Conservation (phyloP, 371 early-diverging fungal species). For the Lichtheimia hyalospora region DNA sequence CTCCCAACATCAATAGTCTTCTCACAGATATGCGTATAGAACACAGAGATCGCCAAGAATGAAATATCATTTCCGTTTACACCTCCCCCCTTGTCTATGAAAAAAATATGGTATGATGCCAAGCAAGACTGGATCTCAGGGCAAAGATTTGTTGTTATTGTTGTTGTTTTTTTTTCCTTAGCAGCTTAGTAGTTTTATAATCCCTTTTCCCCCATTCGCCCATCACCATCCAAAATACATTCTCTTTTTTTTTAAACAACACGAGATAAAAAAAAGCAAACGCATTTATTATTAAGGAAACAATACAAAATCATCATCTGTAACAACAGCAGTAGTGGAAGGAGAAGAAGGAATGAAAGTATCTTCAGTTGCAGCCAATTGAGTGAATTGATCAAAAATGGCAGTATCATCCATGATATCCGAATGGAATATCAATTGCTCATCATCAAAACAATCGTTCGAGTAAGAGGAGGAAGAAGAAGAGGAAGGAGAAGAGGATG, state of each 20-base stretch:
- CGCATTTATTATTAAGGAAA: conserved; percentile 9
- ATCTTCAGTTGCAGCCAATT: conserved; percentile 2
- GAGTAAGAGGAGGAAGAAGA: too few relatives aligned
- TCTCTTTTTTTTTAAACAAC: too few relatives aligned
- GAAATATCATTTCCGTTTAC: conserved; percentile 1
- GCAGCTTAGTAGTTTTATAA: too few relatives aligned
- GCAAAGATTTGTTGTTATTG: too few relatives aligned
- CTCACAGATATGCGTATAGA: conserved; percentile 7
- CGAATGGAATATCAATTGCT: background rate
- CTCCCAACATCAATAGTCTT: conserved; percentile 3
- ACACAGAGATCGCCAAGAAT: background rate
- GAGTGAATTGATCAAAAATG: conserved; percentile 10
- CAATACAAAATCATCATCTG: conserved; percentile 16
- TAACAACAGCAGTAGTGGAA: background rate
- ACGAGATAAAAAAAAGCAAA: background rate
- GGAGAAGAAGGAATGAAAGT: too few relatives aligned
- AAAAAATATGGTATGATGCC: too few relatives aligned
- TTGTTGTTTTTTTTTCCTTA: too few relatives aligned
- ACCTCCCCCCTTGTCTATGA: too few relatives aligned
- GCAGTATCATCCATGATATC: conserved; percentile 12
- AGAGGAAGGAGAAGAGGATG: too few relatives aligned
- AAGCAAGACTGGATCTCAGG: too few relatives aligned
- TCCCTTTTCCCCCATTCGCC: too few relatives aligned
- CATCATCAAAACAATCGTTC: background rate
- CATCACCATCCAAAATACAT: too few relatives aligned